Base-by-base conservation (phyloP, 768 basidiomycete species). In the Cubamyces sp. region DNA sequence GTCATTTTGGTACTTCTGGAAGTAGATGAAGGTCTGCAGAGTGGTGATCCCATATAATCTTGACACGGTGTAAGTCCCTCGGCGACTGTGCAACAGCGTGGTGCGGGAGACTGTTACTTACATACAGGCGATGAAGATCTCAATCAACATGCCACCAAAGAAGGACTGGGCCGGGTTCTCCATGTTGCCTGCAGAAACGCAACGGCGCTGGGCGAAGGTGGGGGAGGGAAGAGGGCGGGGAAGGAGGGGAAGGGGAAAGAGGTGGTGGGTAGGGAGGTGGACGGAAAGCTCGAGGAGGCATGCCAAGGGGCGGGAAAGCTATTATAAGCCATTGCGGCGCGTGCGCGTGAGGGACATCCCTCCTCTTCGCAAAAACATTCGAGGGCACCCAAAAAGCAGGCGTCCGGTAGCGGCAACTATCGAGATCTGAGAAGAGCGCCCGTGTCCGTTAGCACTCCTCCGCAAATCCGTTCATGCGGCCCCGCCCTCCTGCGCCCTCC, bases 61-160 rank as follows among this genome's bases (percentile, higher is more conserved):
- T n/a, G 28, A 16, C 25, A 18, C 34, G 16, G 12, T 3, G 54
- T 56, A 30, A 56, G 23, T 23, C 9, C 3, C 14, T 11, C 16
- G 12, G 18, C 43, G 28, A 15, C 23, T 49, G 26, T 16, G 26
- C 15, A 11, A 19, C 6, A 4, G 12, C 15, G 48, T 46, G 23
- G 25, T n/a, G 11, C 37, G 11, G 21, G 54, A 21, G 21, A 4
- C 5, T 6, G 26, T 15, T 49, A 62, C 61, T 9, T 23, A 62
- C 61, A 62, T 52, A 43, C 61, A 57, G 26, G 61, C 61, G 25
- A 62, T 62, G 49, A 57, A 51, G 43, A 62, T 52, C 61, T 62
- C 54, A 18, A 57, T 43, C 54, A 62, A 46, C 49, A 62, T 55
- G 23, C 61, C 61, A 15, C 61, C 61, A 34, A 62, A 62, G 61